These are phyloP conservation scores for Marasmius tenuissimus DNA, from an alignment of 1,284 basidiomycete species.

Conservation along the genomic window DNA sequence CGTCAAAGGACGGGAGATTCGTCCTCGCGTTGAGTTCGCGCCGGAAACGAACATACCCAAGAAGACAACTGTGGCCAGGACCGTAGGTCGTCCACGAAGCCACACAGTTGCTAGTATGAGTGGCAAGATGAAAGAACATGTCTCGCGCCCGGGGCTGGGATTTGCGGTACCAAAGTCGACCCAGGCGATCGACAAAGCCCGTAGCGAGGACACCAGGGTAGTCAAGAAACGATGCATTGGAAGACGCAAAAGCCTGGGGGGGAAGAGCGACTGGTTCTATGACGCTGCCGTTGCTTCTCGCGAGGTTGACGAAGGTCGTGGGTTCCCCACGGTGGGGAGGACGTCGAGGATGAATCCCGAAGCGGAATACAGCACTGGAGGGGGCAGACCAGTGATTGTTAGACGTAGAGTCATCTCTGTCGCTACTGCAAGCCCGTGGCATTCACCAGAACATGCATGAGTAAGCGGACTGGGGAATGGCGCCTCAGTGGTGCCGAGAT, in stretches of 20 bases:
- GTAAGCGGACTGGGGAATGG: background rate
- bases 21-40: background rate
- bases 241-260: conserved; percentile 37
- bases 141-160: background rate
- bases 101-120: conserved; percentile 21
- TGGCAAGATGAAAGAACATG: conserved; percentile 5
- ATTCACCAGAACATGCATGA: background rate
- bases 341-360: background rate
- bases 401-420: conserved; percentile 13
- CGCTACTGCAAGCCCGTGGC: background rate
- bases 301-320: conserved; percentile 25
- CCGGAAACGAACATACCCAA: background rate
- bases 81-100: conserved; percentile 26
- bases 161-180: background rate
- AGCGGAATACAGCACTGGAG: background rate
- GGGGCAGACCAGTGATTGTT: background rate
- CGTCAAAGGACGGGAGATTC: background rate
- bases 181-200: conserved; percentile 12
- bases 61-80: conserved; percentile 8
- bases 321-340: background rate
- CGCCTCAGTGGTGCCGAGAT: background rate
- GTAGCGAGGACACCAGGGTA: conserved; percentile 24
- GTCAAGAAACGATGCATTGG: conserved; percentile 60
- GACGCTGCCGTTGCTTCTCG: conserved; percentile 43
- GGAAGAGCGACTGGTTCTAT: conserved; percentile 46